These are phyloP conservation scores for Phytophthora macrochlamydospora DNA, from an alignment of 352 stramenopile genomes.

Conservation along the genomic window DNA sequence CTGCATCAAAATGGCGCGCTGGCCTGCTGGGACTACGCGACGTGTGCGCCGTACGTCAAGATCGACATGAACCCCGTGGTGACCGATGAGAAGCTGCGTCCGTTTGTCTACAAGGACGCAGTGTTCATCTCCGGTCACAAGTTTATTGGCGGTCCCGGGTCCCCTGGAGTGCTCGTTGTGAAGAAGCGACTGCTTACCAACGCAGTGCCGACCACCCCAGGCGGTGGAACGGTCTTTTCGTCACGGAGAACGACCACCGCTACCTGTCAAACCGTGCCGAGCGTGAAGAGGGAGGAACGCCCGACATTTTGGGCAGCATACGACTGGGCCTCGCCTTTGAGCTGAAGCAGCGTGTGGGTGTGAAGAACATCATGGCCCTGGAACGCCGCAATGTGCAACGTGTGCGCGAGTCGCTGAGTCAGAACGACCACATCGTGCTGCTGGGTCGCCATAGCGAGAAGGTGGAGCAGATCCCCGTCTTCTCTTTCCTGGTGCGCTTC, in stretches of 20 bases:
- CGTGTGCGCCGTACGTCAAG: conserved; percentile 92
- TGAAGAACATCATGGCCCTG: conserved; percentile 54
- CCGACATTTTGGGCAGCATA: conserved; percentile 95
- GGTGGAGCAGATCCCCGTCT: conserved; percentile 87
- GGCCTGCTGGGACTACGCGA: conserved; percentile 97
- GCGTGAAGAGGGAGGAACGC: conserved; percentile 97
- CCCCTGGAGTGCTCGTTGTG: conserved; percentile 94
- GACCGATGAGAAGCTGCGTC: conserved; percentile 32
- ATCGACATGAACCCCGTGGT: conserved; percentile 97
- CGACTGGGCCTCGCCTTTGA: conserved; percentile 93
- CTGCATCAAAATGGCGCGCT: conserved; percentile 94
- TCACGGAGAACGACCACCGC: conserved; percentile 67
- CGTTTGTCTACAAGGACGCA: conserved; percentile 90
- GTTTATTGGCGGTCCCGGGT: conserved; percentile 93
- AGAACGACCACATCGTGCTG: conserved; percentile 82
- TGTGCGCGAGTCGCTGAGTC: conserved; percentile 48
- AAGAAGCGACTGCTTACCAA: conserved; percentile 92
- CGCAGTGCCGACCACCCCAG: conserved; percentile 54
- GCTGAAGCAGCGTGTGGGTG: conserved; percentile 86
- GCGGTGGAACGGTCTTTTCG: conserved; percentile 64
- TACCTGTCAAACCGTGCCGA: conserved; percentile 82
- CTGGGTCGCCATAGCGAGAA: conserved; percentile 67
- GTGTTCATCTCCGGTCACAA: conserved; percentile 98
- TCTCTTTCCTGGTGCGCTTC: conserved; percentile 95
- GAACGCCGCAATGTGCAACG: conserved; percentile 50